phyloP scores from a whole-genome alignment of 108 stramenopile species.

The Asterionellopsis glacialis region DNA sequence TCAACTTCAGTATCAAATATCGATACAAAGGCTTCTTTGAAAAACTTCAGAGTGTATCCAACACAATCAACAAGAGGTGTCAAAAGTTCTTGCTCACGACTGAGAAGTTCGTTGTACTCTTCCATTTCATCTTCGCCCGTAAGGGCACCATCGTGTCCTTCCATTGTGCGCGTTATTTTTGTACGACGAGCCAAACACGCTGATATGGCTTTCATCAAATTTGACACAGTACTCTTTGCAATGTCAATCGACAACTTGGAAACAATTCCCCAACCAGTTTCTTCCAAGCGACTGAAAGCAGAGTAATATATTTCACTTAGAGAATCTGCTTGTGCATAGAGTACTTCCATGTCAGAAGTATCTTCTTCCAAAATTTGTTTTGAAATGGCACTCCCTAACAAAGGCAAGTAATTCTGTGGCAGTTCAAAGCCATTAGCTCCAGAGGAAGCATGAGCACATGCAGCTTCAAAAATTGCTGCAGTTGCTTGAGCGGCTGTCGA shows the following conservation, averaged over 20 bases:
- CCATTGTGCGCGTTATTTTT: slow-evolving; percentile 25
- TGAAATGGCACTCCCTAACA: slow-evolving; percentile 30
- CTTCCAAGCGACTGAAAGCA: slow-evolving; percentile 29
- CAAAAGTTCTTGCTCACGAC: slow-evolving; percentile 46
- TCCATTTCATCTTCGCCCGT: slow-evolving; percentile 63
- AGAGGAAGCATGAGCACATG: slow-evolving; percentile 41
- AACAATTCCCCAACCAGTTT: slow-evolving; percentile 25
- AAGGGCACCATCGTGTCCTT: slow-evolving; percentile 6
- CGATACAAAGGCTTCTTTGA: slow-evolving; percentile 40
- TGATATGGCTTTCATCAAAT: slow-evolving; percentile 46
- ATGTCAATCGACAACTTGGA: slow-evolving; percentile 32
- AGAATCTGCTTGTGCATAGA: slow-evolving; percentile 66
- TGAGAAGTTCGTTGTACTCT: slow-evolving; percentile 39
- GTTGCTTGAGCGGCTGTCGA: slow-evolving; percentile 63
- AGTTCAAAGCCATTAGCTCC: slow-evolving; percentile 17
- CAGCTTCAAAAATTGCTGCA: slow-evolving; percentile 71
- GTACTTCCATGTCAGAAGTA: slow-evolving; percentile 55
- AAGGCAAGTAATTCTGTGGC: slow-evolving; percentile 35
- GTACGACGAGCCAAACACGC: slow-evolving; percentile 59
- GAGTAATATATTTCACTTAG: slow-evolving; percentile 67
- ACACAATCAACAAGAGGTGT: slow-evolving; percentile 75
- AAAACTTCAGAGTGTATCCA: slow-evolving; percentile 75
- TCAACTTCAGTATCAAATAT: slow-evolving; percentile 54
- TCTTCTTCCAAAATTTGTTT: slow-evolving; percentile 62
- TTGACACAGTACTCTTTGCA: slow-evolving; percentile 37